Percentiles rank a stretch among this genome's conserved stretches.
Evolutionary conservation across 2,329 filamentous ascomycete genomes (phyloP).

Genomic region (Boeremia lycopersici): DNA sequence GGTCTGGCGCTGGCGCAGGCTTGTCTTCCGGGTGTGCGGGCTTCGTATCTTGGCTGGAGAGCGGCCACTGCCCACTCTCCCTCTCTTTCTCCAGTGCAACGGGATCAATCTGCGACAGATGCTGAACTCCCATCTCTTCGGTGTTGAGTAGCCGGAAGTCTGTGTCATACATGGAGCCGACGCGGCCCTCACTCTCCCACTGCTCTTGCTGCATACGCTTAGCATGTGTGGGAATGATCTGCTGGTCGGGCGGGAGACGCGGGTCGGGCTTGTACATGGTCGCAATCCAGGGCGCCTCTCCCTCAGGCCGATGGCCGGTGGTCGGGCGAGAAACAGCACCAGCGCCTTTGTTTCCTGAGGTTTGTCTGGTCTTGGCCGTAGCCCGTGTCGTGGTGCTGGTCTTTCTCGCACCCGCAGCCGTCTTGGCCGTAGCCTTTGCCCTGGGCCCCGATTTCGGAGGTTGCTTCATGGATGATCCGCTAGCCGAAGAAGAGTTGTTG

Average conservation of each 20-base stretch:
- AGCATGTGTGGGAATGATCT: conserved; percentile 92
- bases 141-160: conserved; percentile 82
- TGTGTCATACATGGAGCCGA: conserved; percentile 83
- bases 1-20: conserved; percentile 28
- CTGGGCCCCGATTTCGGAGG: conserved; percentile 47
- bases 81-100: conserved; percentile 38
- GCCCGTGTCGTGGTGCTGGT: conserved; percentile 32
- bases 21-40: conserved; percentile 30
- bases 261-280: conserved; percentile 96
- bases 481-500: conserved; percentile 30
- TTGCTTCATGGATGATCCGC: conserved; percentile 37
- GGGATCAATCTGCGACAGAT: conserved; percentile 40
- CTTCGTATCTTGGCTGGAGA: conserved; percentile 40
- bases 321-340: conserved; percentile 57
- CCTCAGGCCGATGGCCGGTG: conserved; percentile 81
- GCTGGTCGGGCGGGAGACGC: conserved; percentile 89
- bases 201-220: conserved; percentile 90
- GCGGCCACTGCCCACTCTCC: conserved; percentile 43
- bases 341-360: conserved; percentile 59
- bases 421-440: conserved; percentile 48
- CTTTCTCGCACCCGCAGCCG: conserved; percentile 43
- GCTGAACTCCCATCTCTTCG: conserved; percentile 56
- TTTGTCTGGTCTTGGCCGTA: conserved; percentile 44
- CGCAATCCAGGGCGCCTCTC: conserved; percentile 93
- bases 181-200: conserved; percentile 91